These are phyloP conservation scores for Sordariomycetes sp. DNA, from an alignment of 2,329 filamentous ascomycete genomes.

Conservation along the genomic window DNA sequence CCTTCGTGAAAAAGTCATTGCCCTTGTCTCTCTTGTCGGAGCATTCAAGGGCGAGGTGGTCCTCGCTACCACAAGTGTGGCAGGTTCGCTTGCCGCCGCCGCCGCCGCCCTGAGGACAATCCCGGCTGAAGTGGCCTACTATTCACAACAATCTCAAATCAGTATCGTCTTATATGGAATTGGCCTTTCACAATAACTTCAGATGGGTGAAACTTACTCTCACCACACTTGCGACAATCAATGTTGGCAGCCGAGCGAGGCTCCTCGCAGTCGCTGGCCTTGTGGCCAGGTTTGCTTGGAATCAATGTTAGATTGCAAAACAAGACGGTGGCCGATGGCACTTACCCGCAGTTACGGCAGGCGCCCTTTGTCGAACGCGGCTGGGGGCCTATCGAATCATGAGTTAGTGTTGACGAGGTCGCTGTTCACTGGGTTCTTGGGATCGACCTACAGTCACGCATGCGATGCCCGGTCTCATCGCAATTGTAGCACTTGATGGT, in stretches of 20 bases:
- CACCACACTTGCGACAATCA: slow-evolving; percentile 51
- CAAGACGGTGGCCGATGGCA: neutral
- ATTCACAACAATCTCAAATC: neutral
- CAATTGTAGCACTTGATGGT: slow-evolving; percentile 54
- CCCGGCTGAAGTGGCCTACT: slow-evolving; percentile 49
- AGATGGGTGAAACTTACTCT: slow-evolving; percentile 29
- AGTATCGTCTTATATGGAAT: neutral
- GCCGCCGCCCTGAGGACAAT: slow-evolving; percentile 50
- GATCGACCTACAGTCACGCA: slow-evolving; percentile 48
- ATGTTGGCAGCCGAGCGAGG: slow-evolving; percentile 48
- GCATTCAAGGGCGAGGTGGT: slow-evolving; percentile 41
- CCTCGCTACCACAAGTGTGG: slow-evolving; percentile 51
- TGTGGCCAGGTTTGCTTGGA: slow-evolving; percentile 34
- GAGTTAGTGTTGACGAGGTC: slow-evolving; percentile 3
- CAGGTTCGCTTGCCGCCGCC: slow-evolving; percentile 28
- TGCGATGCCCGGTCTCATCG: slow-evolving; percentile 46
- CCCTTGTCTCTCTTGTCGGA: slow-evolving; percentile 24
- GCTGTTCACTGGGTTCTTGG: slow-evolving; percentile 13
- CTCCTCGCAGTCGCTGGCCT: slow-evolving; percentile 36
- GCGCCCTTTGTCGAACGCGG: slow-evolving; percentile 50
- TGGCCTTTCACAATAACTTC: neutral
- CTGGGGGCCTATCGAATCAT: slow-evolving; percentile 29
- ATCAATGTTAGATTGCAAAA: slow-evolving; percentile 7
- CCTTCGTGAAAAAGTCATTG: neutral
- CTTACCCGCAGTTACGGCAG: slow-evolving; percentile 54